A percentile compares a stretch with the other conserved stretches of the same genome.
Conservation (phyloP, 164 flowering plant genomes). For the Macadamia tetraphylla region DNA sequence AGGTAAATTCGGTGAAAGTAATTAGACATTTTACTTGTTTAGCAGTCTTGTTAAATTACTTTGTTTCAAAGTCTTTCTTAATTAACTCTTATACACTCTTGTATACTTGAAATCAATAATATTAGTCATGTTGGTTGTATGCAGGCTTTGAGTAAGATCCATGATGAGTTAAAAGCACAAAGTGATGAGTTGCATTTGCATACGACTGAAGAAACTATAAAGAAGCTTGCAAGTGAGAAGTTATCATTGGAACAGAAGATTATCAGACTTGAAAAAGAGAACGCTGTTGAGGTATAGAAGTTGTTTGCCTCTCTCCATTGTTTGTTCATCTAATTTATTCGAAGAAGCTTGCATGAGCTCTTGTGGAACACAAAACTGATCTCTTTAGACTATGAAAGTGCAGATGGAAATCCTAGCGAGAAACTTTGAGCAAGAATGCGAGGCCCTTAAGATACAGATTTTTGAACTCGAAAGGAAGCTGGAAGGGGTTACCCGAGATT, state of each 20-base stretch:
- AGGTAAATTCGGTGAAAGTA: constrained; percentile 37
- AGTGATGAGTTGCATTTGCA: constrained; percentile 39
- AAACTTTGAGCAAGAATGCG: constrained; percentile 59
- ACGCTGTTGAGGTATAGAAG: constrained; percentile 55
- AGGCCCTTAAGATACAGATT: constrained; percentile 35
- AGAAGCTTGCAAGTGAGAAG: constrained; percentile 59
- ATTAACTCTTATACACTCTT: neutral
- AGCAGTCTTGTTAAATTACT: neutral
- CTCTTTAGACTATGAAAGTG: constrained; percentile 9
- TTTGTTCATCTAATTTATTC: neutral
- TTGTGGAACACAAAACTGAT: neutral
- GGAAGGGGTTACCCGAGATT: constrained; percentile 40
- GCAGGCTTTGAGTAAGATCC: constrained; percentile 46
- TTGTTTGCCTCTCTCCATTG: neutral
- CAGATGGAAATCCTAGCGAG: constrained; percentile 52
- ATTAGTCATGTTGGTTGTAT: neutral
- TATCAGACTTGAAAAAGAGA: constrained; percentile 52
- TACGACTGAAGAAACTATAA: constrained; percentile 48
- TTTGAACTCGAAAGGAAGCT: constrained; percentile 70
- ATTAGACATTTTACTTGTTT: neutral
- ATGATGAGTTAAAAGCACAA: constrained; percentile 58
- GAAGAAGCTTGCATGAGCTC: neutral
- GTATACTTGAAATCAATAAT: neutral
- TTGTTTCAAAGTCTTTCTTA: neutral
- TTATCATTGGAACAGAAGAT: constrained; percentile 56